These are phyloP conservation scores for Amoebophrya sp. DNA, from an alignment of 169 alveolate genomes.

Conservation along the genomic window DNA sequence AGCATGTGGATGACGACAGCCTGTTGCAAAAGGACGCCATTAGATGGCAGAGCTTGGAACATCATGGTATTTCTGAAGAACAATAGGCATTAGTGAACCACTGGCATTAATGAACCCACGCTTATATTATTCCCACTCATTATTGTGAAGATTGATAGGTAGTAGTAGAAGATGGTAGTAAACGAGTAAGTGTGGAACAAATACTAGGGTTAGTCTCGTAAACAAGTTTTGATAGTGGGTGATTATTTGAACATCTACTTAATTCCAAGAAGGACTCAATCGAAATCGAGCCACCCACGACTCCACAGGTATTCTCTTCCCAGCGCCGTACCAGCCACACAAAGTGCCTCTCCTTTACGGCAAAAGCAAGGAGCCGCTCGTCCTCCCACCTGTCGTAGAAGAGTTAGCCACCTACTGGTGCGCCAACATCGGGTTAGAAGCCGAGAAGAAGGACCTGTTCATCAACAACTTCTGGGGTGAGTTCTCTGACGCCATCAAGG, in stretches of 20 bases:
- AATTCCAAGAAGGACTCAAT: too few relatives aligned
- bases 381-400: background rate
- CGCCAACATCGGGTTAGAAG: background rate
- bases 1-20: background rate
- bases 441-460: background rate
- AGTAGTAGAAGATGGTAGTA: too few relatives aligned
- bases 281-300: too few relatives aligned
- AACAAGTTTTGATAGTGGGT: too few relatives aligned
- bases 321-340: background rate
- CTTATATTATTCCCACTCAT: too few relatives aligned
- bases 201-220: too few relatives aligned
- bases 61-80: too few relatives aligned
- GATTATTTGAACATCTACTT: too few relatives aligned
- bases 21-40: background rate
- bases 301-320: constrained; percentile 21
- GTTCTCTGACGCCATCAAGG: background rate
- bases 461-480: constrained; percentile 10
- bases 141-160: too few relatives aligned
- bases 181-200: too few relatives aligned
- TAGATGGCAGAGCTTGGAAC: background rate
- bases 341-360: background rate
- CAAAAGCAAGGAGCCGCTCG: background rate
- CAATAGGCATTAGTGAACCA: too few relatives aligned
- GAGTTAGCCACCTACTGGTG: background rate
- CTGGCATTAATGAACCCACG: too few relatives aligned